Evolutionary conservation across 2,329 filamentous ascomycete genomes (phyloP), one percentile per base, ranked within the genome.

Genomic region (Podosphaera fusca): DNA sequence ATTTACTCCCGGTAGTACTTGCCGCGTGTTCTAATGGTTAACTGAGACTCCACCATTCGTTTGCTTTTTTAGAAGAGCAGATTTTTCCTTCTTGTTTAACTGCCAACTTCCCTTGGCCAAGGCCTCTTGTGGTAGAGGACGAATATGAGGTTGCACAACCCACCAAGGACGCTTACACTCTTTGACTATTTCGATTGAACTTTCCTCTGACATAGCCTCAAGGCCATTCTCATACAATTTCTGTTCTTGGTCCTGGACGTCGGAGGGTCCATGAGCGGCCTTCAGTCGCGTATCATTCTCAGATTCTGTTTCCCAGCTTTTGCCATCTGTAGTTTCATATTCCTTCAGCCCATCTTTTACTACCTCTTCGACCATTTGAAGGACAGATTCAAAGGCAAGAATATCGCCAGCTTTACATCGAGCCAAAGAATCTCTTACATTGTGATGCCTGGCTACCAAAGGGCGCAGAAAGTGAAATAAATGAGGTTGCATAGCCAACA

Each of bases 401-500:
- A 96, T 79, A 63, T 94, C 84, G 40, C 85, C 84, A 0, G 79
- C 74, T 29, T 76, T 72, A 14, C 76, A 78, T 59, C 74, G 75
- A 0, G 87, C 89, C 1, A 98, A 76, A n/a, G 82, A 79, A 67
- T 96, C 87, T 36, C 92, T 80, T 36, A 96, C 81, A 62, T 92
- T 77, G 31, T 86, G 89, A 69, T 95, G 85, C 60, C 75, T 77
- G 1, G 81, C 75, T 38, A 98, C 81, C 31, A 96, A 77, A 36
- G 90, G 82, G 14, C 90, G 79, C 30, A 96, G 77, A 33, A 98
- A 77, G 68, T 94, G 85, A 74, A 98, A 98, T 49, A 95, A 78
- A 69, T 98, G 92, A 0, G 87, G 81, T 69, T 96, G 89, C 75
- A 95, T 86, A 38, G 81, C 81, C 9, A 78, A 75, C 53, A 95